Evolutionary conservation across 768 basidiomycete species (phyloP).

Genomic region (Suillus weaverae): DNA sequence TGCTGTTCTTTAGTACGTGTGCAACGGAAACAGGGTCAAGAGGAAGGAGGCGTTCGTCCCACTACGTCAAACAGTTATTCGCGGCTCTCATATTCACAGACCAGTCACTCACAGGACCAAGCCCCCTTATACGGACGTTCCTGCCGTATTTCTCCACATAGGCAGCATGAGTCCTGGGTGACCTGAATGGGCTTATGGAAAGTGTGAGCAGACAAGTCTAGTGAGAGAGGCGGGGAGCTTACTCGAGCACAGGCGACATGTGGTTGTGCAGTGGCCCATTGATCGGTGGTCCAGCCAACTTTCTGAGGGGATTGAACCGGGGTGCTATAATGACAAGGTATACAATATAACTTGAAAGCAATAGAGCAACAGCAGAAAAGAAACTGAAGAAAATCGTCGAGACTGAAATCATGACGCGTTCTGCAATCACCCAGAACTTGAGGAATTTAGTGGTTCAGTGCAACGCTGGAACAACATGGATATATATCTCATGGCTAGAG

Average conservation of each 20-base stretch:
- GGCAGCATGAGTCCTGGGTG: constrained; percentile 52
- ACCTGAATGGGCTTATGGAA: constrained; percentile 49
- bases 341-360: constrained; percentile 21
- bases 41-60: constrained; percentile 78
- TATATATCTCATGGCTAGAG: constrained; percentile 7
- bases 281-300: constrained; percentile 62
- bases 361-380: constrained; percentile 10
- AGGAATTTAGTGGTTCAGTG: background rate
- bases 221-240: constrained; percentile 21
- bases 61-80: constrained; percentile 40
- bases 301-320: constrained; percentile 45
- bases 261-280: constrained; percentile 52
- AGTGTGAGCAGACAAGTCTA: background rate
- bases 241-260: constrained; percentile 60
- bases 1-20: constrained; percentile 72
- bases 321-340: constrained; percentile 29
- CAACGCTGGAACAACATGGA: constrained; percentile 2
- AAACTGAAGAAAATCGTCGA: constrained; percentile 10
- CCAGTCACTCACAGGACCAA: constrained; percentile 61
- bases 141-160: constrained; percentile 64
- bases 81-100: background rate
- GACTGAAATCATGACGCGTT: constrained; percentile 10
- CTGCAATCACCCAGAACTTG: background rate
- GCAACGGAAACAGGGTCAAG: constrained; percentile 75
- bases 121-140: constrained; percentile 65